Evolutionary conservation across 2,329 filamentous ascomycete genomes (phyloP).

Genomic region (Torrubiella hemipterigena): DNA sequence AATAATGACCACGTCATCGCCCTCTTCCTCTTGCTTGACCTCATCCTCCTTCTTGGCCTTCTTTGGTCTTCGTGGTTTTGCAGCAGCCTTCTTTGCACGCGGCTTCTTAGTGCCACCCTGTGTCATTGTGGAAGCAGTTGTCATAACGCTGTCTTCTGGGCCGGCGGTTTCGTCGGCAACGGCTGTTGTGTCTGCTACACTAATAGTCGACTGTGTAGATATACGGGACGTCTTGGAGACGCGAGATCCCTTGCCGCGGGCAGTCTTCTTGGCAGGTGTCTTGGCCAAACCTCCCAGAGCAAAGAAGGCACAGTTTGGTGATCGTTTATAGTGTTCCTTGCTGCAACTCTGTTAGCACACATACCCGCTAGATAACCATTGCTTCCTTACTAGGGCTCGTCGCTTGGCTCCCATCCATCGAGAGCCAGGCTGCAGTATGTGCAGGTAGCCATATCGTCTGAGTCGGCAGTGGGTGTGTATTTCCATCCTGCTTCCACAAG

Average conservation of each 20-base stretch:
- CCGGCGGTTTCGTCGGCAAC: slow-evolving; percentile 34
- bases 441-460: slow-evolving; percentile 82
- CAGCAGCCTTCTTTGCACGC: slow-evolving; percentile 38
- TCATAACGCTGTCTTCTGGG: slow-evolving; percentile 47
- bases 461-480: slow-evolving; percentile 74
- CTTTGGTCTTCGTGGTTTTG: slow-evolving; percentile 29
- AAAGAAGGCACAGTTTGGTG: slow-evolving; percentile 76
- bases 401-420: slow-evolving; percentile 88
- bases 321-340: slow-evolving; percentile 75
- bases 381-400: slow-evolving; percentile 67
- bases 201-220: slow-evolving; percentile 45
- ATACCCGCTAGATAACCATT: slow-evolving; percentile 8
- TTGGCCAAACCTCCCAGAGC: slow-evolving; percentile 47
- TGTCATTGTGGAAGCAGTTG: slow-evolving; percentile 46
- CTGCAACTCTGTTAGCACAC: slow-evolving; percentile 29
- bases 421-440: slow-evolving; percentile 81
- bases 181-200: slow-evolving; percentile 36
- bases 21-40: slow-evolving; percentile 19
- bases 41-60: slow-evolving; percentile 39
- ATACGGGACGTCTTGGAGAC: slow-evolving; percentile 50
- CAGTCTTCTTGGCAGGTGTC: slow-evolving; percentile 40
- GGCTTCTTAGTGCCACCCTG: slow-evolving; percentile 28
- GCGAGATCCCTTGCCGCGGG: slow-evolving; percentile 39
- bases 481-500: slow-evolving; percentile 90
- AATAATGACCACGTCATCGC: slow-evolving; percentile 14